These are phyloP conservation scores for Russula earlei DNA, from an alignment of 768 basidiomycete species.

Conservation along the genomic window DNA sequence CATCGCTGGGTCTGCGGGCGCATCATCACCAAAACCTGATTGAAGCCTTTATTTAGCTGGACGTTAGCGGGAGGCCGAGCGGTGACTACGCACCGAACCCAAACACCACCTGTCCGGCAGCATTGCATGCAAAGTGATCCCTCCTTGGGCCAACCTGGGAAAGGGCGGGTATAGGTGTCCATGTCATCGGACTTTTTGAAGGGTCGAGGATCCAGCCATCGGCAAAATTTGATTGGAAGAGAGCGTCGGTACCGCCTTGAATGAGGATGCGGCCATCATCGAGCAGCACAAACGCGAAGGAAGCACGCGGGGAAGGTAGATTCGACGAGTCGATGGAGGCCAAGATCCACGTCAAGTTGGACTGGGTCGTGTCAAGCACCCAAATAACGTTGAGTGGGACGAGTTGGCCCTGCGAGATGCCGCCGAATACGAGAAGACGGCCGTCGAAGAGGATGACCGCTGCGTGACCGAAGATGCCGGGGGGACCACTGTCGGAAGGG, in stretches of 20 bases:
- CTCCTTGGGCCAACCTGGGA: constrained; percentile 51
- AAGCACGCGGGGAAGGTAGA: constrained; percentile 50
- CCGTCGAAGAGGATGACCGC: constrained; percentile 64
- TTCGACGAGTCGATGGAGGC: constrained; percentile 31
- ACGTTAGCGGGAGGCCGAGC: background rate
- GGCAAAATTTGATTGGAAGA: constrained; percentile 37
- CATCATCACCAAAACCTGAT: constrained; percentile 39
- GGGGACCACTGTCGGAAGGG: constrained; percentile 47
- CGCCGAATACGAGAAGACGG: constrained; percentile 65
- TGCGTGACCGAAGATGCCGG: constrained; percentile 62
- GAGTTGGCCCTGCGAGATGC: constrained; percentile 41
- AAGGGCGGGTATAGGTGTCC: constrained; percentile 44
- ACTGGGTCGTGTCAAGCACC: constrained; percentile 48
- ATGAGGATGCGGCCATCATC: constrained; percentile 52
- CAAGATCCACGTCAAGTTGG: constrained; percentile 40
- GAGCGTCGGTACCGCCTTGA: constrained; percentile 66
- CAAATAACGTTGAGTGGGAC: constrained; percentile 53
- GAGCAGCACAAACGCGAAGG: constrained; percentile 47
- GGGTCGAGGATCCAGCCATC: constrained; percentile 71
- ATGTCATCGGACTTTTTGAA: constrained; percentile 44
- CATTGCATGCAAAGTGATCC: constrained; percentile 64
- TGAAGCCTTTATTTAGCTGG: background rate
- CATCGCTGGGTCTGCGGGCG: constrained; percentile 47
- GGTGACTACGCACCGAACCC: constrained; percentile 55
- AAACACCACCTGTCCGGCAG: constrained; percentile 57